Evolutionary conservation across 2,329 filamentous ascomycete species (phyloP).

Genomic region (Penicillium glabrum): DNA sequence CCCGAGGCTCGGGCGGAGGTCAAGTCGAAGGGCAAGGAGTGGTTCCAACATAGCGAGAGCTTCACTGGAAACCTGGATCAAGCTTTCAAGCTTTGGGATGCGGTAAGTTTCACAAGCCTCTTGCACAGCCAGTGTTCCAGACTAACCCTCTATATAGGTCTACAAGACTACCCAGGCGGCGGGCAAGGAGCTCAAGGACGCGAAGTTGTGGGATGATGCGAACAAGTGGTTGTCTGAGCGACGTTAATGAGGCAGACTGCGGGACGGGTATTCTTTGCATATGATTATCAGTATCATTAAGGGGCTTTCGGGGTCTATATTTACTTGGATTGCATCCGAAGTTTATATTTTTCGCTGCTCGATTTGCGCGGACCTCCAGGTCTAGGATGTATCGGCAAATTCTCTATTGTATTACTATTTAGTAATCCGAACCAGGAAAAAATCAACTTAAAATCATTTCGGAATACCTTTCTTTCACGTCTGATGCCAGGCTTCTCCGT

Average conservation of each 20-base stretch:
- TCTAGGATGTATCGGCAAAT: slow-evolving; percentile 8
- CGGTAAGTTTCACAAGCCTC: slow-evolving; percentile 47
- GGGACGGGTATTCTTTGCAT: not conserved
- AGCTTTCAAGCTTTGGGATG: slow-evolving; percentile 66
- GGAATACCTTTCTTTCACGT: too few relatives aligned
- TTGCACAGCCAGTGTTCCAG: not conserved
- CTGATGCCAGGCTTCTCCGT: too few relatives aligned
- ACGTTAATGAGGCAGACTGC: slow-evolving; percentile 28
- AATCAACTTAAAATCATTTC: not conserved
- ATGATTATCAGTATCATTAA: slow-evolving; percentile 1
- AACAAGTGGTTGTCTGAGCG: slow-evolving; percentile 57
- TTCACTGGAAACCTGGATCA: slow-evolving; percentile 58
- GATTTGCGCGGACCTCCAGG: slow-evolving; percentile 2
- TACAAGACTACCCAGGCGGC: slow-evolving; percentile 59
- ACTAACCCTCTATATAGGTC: slow-evolving; percentile 43
- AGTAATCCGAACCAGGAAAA: slow-evolving; percentile 17
- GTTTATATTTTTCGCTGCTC: slow-evolving; percentile 6
- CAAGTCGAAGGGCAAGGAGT: slow-evolving; percentile 55
- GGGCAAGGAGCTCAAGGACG: slow-evolving; percentile 52
- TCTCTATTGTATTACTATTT: slow-evolving; percentile 27
- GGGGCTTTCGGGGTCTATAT: slow-evolving; percentile 12
- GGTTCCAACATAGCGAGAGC: slow-evolving; percentile 62
- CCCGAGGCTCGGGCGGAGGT: slow-evolving; percentile 51
- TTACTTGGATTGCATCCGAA: slow-evolving; percentile 6
- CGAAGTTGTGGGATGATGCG: slow-evolving; percentile 58